phyloP scores from a whole-genome alignment of 2,329 filamentous ascomycete species.

The Grosmannia clavigera region DNA sequence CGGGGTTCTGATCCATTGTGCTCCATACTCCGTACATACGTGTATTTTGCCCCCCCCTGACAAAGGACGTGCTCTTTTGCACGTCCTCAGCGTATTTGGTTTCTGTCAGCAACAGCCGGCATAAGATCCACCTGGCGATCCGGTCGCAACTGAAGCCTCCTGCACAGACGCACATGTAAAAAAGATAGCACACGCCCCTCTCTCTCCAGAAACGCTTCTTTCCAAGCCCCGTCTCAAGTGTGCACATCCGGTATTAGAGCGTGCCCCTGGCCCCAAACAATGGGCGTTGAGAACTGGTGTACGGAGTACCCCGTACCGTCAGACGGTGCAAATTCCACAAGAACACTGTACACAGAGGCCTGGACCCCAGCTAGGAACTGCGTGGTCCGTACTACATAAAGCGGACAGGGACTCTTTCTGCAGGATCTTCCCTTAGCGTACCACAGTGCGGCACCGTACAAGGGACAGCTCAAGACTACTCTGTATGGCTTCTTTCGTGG shows the following conservation, averaged over 20 bases:
- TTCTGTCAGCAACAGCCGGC: conserved; percentile 21
- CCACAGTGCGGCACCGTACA: too few species aligned
- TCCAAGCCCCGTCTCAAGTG: conserved; percentile 9
- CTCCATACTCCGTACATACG: too few species aligned
- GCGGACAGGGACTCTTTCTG: background rate
- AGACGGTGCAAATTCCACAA: too few species aligned
- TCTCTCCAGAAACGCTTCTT: conserved; percentile 12
- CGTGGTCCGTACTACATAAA: background rate
- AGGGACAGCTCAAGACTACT: too few species aligned
- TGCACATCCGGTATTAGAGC: background rate
- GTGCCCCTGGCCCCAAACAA: conserved; percentile 20
- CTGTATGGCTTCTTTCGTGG: too few species aligned
- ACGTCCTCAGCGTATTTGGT: background rate
- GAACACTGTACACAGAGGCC: too few species aligned
- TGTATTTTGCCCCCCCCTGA: too few species aligned
- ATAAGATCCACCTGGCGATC: conserved; percentile 34
- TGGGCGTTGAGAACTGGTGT: conserved; percentile 17
- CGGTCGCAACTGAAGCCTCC: conserved; percentile 27
- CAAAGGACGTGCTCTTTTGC: background rate
- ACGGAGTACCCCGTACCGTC: conserved; percentile 7
- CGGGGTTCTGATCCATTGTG: too few species aligned
- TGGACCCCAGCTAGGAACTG: background rate
- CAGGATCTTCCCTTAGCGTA: too few species aligned
- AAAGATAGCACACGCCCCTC: conserved; percentile 10
- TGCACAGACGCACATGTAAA: conserved; percentile 7